phyloP scores from a whole-genome alignment of 2,329 filamentous ascomycete genomes.

The Phoma sp. region DNA sequence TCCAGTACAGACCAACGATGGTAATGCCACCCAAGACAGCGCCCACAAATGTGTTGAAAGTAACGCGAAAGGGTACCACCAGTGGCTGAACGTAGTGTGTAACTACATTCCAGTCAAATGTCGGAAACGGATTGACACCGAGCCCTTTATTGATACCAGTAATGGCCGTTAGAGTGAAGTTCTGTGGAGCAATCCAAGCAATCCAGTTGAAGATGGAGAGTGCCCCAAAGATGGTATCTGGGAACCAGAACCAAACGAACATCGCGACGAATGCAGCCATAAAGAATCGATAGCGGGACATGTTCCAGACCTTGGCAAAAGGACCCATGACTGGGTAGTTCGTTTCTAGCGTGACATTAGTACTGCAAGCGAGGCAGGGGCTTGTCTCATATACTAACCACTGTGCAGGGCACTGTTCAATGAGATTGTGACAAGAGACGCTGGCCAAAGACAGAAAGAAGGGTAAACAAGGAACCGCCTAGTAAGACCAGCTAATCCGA shows the following conservation, averaged over 20 bases:
- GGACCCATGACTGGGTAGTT: constrained; percentile 5
- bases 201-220: constrained; percentile 2
- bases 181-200: constrained; percentile 1
- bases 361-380: background rate
- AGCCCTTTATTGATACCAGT: no score
- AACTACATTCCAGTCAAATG: background rate
- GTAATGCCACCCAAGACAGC: background rate
- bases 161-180: background rate
- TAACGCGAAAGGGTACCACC: background rate
- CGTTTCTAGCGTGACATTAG: background rate
- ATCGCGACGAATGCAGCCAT: constrained; percentile 54
- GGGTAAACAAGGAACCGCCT: constrained; percentile 21
- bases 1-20: constrained; percentile 1
- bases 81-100: background rate
- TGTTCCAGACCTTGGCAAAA: constrained; percentile 8
- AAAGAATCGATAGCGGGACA: constrained; percentile 51
- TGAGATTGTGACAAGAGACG: constrained; percentile 17
- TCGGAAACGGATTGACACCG: background rate
- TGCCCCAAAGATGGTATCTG: constrained; percentile 55
- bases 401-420: constrained; percentile 11
- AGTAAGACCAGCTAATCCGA: constrained; percentile 10
- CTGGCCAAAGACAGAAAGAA: constrained; percentile 17
- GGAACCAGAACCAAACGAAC: constrained; percentile 63
- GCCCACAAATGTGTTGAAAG: background rate
- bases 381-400: background rate